These are phyloP conservation scores for Pythium vanterpoolii DNA, from an alignment of 352 stramenopile species.

Conservation along the genomic window DNA sequence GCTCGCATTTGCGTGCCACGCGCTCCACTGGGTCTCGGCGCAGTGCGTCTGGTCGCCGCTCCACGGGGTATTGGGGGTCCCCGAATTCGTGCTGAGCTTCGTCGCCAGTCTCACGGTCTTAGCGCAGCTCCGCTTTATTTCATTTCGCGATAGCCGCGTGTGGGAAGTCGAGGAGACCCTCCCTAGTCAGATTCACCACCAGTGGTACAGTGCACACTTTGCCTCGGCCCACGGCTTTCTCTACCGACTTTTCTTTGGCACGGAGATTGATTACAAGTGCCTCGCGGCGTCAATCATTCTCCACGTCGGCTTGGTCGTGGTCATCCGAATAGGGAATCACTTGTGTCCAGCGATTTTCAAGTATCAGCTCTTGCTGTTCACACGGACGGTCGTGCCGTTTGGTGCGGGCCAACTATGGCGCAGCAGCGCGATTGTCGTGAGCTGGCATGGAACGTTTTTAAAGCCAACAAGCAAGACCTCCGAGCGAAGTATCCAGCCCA, in stretches of 20 bases:
- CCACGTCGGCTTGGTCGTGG: no score
- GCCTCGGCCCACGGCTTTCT: neutral
- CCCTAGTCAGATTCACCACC: neutral
- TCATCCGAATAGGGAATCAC: no score
- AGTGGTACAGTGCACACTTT: no score
- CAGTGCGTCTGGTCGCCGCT: conserved; percentile 10
- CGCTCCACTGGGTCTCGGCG: conserved; percentile 1
- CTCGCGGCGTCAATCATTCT: neutral
- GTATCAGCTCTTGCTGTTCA: conserved; percentile 5
- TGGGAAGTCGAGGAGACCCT: conserved; percentile 6
- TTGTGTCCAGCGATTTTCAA: neutral
- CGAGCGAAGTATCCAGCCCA: no score
- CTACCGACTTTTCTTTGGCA: conserved; percentile 7
- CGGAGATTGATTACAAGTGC: conserved; percentile 10
- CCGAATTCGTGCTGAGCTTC: conserved; percentile 26
- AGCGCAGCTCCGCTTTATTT: conserved; percentile 5
- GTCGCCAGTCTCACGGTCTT: conserved; percentile 20
- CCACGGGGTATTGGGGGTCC: conserved; percentile 17
- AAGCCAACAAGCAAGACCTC: neutral
- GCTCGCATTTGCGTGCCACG: conserved; percentile 17
- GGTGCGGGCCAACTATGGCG: conserved; percentile 12
- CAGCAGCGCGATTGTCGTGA: conserved; percentile 15
- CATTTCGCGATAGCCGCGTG: conserved; percentile 2
- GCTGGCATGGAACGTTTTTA: conserved; percentile 18
- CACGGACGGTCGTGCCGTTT: conserved; percentile 17